Conservation (phyloP, 495 filamentous ascomycete species). For the Aspergillus haitiensis region DNA sequence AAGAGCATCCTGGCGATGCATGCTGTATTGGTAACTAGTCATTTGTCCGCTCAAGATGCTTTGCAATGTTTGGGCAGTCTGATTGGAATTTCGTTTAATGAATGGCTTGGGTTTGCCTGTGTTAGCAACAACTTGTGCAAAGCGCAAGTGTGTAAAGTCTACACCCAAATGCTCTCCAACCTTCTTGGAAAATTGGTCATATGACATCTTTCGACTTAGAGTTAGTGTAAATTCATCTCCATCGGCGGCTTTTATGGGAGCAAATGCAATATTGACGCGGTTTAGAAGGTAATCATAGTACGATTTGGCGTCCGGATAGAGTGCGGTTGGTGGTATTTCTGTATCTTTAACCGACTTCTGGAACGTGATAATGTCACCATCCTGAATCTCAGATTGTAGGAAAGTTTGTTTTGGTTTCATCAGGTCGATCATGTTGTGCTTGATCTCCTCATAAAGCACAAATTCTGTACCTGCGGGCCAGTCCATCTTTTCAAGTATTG, state of each 20-base stretch:
- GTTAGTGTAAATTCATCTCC: slow-evolving; percentile 67
- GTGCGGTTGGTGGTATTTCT: slow-evolving; percentile 49
- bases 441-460: slow-evolving; percentile 93
- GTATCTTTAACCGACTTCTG: slow-evolving; percentile 66
- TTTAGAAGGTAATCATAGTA: slow-evolving; percentile 93
- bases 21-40: slow-evolving; percentile 59
- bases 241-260: slow-evolving; percentile 37
- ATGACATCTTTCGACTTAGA: slow-evolving; percentile 82
- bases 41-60: slow-evolving; percentile 71
- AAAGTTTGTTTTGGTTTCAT: slow-evolving; percentile 90
- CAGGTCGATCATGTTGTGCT: slow-evolving; percentile 91
- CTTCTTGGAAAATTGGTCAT: slow-evolving; percentile 85
- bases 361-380: slow-evolving; percentile 96
- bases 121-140: slow-evolving; percentile 75
- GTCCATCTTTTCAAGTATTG: slow-evolving; percentile 79
- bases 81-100: slow-evolving; percentile 67
- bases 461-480: slow-evolving; percentile 70
- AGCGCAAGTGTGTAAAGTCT: slow-evolving; percentile 82
- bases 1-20: slow-evolving; percentile 71
- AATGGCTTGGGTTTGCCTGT: slow-evolving; percentile 70
- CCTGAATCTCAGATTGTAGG: slow-evolving; percentile 88
- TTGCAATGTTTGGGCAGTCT: slow-evolving; percentile 63
- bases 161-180: slow-evolving; percentile 79
- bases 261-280: slow-evolving; percentile 64
- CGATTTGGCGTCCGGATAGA: slow-evolving; percentile 66